Evolutionary conservation across 2,329 filamentous ascomycete species (phyloP).

Genomic region (Hymenoscyphus occultus): DNA sequence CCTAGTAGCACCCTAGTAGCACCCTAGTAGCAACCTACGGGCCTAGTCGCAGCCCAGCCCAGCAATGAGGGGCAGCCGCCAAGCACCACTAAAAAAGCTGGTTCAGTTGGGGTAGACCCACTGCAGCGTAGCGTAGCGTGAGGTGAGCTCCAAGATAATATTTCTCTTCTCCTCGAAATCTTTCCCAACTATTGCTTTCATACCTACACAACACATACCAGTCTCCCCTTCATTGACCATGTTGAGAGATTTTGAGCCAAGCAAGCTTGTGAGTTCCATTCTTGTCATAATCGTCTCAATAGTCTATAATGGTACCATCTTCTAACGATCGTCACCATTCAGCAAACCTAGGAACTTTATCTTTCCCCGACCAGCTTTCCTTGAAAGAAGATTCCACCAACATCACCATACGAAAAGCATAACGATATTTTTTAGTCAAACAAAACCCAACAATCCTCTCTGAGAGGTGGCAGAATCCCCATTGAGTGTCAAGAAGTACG

Average conservation of each 20-base stretch:
- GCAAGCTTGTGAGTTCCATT: slow-evolving; percentile 11
- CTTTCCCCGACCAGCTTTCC: slow-evolving; percentile 10
- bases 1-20: too few relatives aligned
- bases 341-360: slow-evolving; percentile 7
- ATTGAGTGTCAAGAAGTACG: slow-evolving; percentile 20
- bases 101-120: not conserved
- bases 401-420: not conserved
- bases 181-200: slow-evolving; percentile 6
- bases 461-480: slow-evolving; percentile 16
- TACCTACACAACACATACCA: not conserved
- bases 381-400: slow-evolving; percentile 4
- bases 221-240: slow-evolving; percentile 13
- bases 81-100: slow-evolving; percentile 2
- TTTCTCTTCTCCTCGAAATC: not conserved
- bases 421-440: slow-evolving; percentile 11
- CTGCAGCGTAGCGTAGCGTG: not conserved
- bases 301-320: not conserved
- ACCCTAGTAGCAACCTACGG: too few relatives aligned
- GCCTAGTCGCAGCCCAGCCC: not conserved
- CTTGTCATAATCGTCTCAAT: not conserved
- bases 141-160: slow-evolving; percentile 1
- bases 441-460: slow-evolving; percentile 6
- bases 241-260: slow-evolving; percentile 24
- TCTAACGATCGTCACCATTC: slow-evolving; percentile 13
- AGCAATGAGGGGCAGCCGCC: not conserved